These are phyloP conservation scores for Cucurbita pepo DNA, from an alignment of 306 rosid species.

Conservation along the genomic window DNA sequence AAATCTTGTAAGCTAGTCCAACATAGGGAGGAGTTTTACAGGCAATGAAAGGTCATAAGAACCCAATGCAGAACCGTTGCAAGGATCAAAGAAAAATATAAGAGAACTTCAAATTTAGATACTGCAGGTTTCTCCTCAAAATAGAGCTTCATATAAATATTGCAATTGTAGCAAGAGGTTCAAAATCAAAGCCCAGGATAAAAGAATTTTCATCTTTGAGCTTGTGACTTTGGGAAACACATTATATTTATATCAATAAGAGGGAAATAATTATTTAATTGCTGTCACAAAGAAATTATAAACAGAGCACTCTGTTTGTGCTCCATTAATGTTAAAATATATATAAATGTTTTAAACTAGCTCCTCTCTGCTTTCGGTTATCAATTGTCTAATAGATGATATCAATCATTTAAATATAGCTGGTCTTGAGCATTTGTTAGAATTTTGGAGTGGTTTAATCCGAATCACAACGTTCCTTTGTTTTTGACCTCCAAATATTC, in stretches of 20 bases:
- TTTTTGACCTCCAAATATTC: conserved; percentile 15
- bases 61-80: background rate
- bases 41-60: background rate
- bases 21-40: background rate
- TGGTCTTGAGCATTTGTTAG: background rate
- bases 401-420: background rate
- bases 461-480: background rate
- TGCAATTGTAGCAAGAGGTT: background rate
- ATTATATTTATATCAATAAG: background rate
- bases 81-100: background rate
- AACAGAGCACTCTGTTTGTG: background rate
- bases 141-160: background rate
- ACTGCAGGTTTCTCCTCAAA: background rate
- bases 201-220: background rate
- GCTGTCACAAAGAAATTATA: background rate
- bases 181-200: background rate
- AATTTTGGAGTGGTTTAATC: background rate
- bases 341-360: background rate
- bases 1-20: background rate
- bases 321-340: background rate
- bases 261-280: background rate
- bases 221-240: background rate
- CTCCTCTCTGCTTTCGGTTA: background rate
- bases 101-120: background rate
- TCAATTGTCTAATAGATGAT: background rate